Conservation (phyloP, 2,329 filamentous ascomycete genomes). For the Colletotrichum sp. region DNA sequence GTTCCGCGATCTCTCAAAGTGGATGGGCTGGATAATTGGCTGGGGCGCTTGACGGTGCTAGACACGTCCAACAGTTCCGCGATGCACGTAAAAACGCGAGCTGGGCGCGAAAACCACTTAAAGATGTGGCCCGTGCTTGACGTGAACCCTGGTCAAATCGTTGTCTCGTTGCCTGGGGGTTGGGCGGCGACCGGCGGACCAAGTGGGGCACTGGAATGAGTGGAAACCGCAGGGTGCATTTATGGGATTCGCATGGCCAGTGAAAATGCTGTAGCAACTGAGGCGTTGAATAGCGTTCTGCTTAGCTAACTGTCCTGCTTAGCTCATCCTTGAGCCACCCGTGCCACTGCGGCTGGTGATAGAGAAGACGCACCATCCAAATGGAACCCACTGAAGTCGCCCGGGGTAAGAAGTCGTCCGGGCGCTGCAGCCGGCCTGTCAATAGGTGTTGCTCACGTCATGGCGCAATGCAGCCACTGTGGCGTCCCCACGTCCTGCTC, state of each 20-base stretch:
- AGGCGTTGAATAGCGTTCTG: neutral
- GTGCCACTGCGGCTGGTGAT: neutral
- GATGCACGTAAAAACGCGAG: conserved; percentile 26
- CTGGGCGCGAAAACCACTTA: conserved; percentile 21
- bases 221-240: conserved; percentile 1
- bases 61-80: conserved; percentile 21
- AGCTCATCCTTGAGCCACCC: neutral
- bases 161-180: conserved; percentile 17
- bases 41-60: conserved; percentile 11
- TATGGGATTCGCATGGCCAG: neutral
- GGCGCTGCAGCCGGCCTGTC: neutral
- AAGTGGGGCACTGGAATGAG: neutral
- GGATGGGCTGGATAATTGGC: conserved; percentile 13
- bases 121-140: conserved; percentile 21
- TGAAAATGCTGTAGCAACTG: conserved; percentile 3
- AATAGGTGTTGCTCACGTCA: neutral
- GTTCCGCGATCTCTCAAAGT: neutral
- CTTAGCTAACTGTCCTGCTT: neutral
- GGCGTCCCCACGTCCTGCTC: neutral
- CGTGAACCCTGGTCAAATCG: conserved; percentile 18
- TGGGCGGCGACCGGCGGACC: neutral
- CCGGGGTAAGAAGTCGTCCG: neutral
- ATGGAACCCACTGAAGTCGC: neutral
- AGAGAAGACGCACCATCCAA: neutral
- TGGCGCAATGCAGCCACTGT: neutral